Base-by-base conservation (phyloP, 2,329 filamentous ascomycete genomes). In the Stagonosporopsis tanaceti region DNA sequence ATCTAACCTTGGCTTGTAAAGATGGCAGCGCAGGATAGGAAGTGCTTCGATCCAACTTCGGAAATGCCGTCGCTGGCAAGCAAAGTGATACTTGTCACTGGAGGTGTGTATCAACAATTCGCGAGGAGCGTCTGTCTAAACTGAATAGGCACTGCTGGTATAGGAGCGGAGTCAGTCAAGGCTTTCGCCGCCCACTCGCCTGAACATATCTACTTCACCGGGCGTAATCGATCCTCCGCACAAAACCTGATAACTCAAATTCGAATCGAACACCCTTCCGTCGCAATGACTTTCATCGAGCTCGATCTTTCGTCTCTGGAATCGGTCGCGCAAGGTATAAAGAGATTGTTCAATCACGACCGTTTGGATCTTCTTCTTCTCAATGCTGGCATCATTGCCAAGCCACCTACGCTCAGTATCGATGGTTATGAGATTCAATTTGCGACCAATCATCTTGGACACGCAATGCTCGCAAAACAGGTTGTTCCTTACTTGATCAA, bases 121-220 rank as follows among this genome's bases (percentile, higher is more conserved):
- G 6, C 5, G 11, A 40, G 6, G 3, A 12, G 2, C 12, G 9
- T 35, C 17, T 12, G 7, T 42, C 5, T 44, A 14, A 30, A 6
- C 2, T 15, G 28, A 11, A n/a, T 32, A 74, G 77, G 77, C 38
- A 82, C 78, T 32, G 67, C 71, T n/a, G 81, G 81, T 1, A 66
- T 82, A 20, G 80, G 80, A 25, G 72, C 72, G 25, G 73, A 76
- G 54, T 73, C 76, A 11, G 68, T 80, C 12, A 67, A 70, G 44
- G 70, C 73, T 2, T 71, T 82, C 11, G 76, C 78, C 9, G 70
- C 70, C 24, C 78, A 81, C 61, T 72, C 74, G 5, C 79, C 80
- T 7, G 20, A 56, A 11, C 69, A 75, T 1, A 78, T 84, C 47
- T 79, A 77, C 65, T 74, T 84, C 56, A 74, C 76, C 4, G 77